These are phyloP conservation scores for Pythium coloratum DNA, from an alignment of 352 stramenopile genomes.

Conservation along the genomic window DNA sequence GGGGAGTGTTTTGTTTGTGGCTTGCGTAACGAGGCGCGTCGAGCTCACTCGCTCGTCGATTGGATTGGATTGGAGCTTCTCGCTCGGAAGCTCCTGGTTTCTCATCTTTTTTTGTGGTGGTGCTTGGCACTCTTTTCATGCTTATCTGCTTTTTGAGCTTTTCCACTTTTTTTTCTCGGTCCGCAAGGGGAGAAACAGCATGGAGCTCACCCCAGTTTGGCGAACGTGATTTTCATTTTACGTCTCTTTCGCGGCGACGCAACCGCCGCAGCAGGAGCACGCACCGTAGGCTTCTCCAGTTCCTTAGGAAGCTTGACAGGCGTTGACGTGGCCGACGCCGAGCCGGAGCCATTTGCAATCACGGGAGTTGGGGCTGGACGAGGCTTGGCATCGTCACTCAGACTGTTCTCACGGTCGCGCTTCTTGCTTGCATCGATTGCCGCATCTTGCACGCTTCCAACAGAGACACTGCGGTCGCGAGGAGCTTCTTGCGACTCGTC, in stretches of 20 bases:
- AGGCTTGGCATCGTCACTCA: conserved; percentile 22
- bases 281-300: conserved; percentile 46
- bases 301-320: conserved; percentile 38
- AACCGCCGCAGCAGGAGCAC: conserved; percentile 38
- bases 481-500: conserved; percentile 23
- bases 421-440: conserved; percentile 15
- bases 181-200: conserved; percentile 24
- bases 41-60: neutral
- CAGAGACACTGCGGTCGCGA: conserved; percentile 26
- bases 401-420: conserved; percentile 25
- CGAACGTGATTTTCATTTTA: conserved; percentile 93
- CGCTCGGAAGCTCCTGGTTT: conserved; percentile 12
- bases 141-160: conserved; percentile 38
- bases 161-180: conserved; percentile 38
- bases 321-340: conserved; percentile 24
- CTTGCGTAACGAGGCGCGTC: neutral
- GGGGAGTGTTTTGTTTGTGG: conserved; percentile 1
- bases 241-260: conserved; percentile 84
- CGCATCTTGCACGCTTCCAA: conserved; percentile 22
- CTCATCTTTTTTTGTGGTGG: conserved; percentile 32
- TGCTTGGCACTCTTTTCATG: conserved; percentile 19
- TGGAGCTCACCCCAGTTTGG: conserved; percentile 77
- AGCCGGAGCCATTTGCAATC: neutral
- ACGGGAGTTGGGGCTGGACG: neutral
- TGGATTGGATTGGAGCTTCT: neutral